phyloP scores from a whole-genome alignment of 2,329 filamentous ascomycete genomes.

The Verticillium longisporum region DNA sequence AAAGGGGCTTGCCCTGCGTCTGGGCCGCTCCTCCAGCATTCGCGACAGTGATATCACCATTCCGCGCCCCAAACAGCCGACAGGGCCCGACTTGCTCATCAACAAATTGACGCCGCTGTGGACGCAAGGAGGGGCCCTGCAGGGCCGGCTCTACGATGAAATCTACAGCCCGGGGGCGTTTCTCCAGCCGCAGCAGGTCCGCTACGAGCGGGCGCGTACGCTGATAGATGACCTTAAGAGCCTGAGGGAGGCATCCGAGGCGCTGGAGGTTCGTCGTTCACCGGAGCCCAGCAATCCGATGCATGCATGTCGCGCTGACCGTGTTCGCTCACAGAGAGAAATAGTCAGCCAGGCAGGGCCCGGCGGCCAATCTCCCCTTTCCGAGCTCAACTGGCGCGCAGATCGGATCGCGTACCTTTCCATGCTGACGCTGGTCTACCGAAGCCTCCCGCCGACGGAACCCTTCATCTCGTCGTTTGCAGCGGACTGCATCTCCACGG shows the following conservation, averaged over 20 bases:
- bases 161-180: slow-evolving; percentile 19
- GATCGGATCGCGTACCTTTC: slow-evolving; percentile 14
- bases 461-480: slow-evolving; percentile 8
- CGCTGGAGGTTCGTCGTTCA: background rate
- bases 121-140: slow-evolving; percentile 11
- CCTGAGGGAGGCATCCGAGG: background rate
- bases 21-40: slow-evolving; percentile 17
- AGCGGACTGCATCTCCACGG: slow-evolving; percentile 15
- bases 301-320: background rate
- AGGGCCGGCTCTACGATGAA: slow-evolving; percentile 18
- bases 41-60: slow-evolving; percentile 19
- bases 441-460: slow-evolving; percentile 13
- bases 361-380: background rate
- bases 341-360: background rate
- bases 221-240: slow-evolving; percentile 11
- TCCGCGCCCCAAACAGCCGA: background rate
- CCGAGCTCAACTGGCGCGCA: slow-evolving; percentile 11
- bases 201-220: slow-evolving; percentile 10
- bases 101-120: slow-evolving; percentile 6
- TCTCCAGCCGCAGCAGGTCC: slow-evolving; percentile 10
- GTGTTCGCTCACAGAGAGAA: background rate
- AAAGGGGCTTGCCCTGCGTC: slow-evolving; percentile 16
- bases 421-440: slow-evolving; percentile 18
- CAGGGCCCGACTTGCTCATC: background rate
- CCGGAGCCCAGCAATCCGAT: background rate